Evolutionary conservation across 2,329 filamentous ascomycete species (phyloP), one percentile per base, ranked within the genome.

Genomic region (Exserohilum turcica): DNA sequence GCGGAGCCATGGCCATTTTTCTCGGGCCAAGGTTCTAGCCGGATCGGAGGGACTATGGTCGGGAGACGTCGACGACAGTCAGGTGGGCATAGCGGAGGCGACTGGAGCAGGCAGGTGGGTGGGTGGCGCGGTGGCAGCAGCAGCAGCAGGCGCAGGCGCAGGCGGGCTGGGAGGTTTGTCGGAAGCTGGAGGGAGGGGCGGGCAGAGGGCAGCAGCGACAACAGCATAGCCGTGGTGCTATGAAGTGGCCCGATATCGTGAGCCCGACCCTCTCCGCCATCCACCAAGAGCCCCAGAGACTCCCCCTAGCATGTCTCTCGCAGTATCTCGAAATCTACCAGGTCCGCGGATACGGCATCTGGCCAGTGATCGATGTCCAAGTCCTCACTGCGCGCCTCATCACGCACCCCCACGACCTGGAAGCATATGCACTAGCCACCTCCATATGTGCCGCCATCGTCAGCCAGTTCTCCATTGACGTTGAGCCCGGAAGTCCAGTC

Each of bases 281-380:
- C 6, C 39, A 52, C 6, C 58, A 46, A 16, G 60, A 59, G n/a
- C 64, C 66, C 3, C 60, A 66, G 16, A 58, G 67, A 15, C 70
- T 73, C 45, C 71, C 70, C 12, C 70, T 61, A 6, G 67, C 70
- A 10, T 68, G 63, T 32, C 65, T 73, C 18, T 66, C 69, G 5
- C 66, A 68, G 15, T 72, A 73, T 45, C 52, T 73, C 18, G 70
- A 73, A 13, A 56, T 70, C 27, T 73, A 68, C 43, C 67, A 68
- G 12, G 49, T 54, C 7, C 61, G 70, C 8, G 70, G 69, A 2
- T 71, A 73, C 36, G 59, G 66, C 1, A 72, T 72, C 28, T 73
- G 70, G 70, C 70, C 70, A 28, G 70, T 73, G 2, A 68, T 72
- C 13, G 68, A 73, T 47, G 66, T 67, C 2, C 68, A 72, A 42